Percentiles rank a stretch among this genome's conserved stretches.
phyloP scores from a whole-genome alignment of 1,284 basidiomycete genomes.

The Moesziomyces globuligerus region DNA sequence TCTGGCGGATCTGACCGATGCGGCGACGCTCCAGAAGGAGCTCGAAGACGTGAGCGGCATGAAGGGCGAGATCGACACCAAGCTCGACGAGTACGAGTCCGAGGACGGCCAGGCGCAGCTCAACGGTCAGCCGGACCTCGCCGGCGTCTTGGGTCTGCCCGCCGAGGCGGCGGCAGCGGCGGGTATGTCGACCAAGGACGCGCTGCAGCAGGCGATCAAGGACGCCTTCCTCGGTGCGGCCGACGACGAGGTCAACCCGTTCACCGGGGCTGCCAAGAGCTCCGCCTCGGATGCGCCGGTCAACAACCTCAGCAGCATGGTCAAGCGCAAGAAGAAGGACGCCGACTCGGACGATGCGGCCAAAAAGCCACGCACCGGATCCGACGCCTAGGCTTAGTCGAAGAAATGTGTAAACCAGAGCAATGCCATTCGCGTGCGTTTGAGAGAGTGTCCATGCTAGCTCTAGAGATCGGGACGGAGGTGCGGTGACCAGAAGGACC shows the following conservation, averaged over 20 bases:
- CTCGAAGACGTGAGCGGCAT: constrained; percentile 57
- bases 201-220: constrained; percentile 60
- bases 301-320: constrained; percentile 58
- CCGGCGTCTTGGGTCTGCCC: constrained; percentile 27
- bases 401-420: too few species aligned
- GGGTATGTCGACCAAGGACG: constrained; percentile 45
- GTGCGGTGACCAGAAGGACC: constrained; percentile 27
- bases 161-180: constrained; percentile 19
- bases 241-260: constrained; percentile 15
- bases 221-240: constrained; percentile 61
- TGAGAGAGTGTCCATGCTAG: too few species aligned
- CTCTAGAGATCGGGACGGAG: constrained; percentile 26
- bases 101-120: constrained; percentile 45
- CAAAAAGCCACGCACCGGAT: constrained; percentile 44
- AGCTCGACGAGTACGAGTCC: constrained; percentile 61
- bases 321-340: constrained; percentile 60
- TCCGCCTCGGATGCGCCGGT: constrained; percentile 39
- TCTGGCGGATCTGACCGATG: constrained; percentile 37
- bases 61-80: constrained; percentile 59
- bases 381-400: background rate
- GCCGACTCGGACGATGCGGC: constrained; percentile 15
- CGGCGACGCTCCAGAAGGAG: constrained; percentile 45
- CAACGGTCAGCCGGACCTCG: constrained; percentile 39
- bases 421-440: too few species aligned
- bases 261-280: constrained; percentile 21